Conservation (phyloP, 1,284 basidiomycete species). For the Puccinia novopanici region DNA sequence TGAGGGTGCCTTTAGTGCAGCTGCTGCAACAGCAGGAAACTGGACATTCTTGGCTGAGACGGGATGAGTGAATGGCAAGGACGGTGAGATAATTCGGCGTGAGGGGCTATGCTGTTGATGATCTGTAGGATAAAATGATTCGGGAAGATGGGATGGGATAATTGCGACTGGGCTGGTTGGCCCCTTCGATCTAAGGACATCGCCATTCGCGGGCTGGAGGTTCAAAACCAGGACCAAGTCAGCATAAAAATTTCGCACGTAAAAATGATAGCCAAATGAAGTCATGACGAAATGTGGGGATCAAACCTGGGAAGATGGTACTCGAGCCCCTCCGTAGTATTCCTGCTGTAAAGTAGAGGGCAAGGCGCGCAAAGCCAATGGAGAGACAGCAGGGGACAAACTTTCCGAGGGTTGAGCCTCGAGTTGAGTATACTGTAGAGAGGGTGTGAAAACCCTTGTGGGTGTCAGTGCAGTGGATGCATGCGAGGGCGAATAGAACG, state of each 20-base stretch:
- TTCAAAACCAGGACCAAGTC: neutral
- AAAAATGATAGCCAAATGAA: neutral
- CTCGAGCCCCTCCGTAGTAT: neutral
- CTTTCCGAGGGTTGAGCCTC: neutral
- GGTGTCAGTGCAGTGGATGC: neutral
- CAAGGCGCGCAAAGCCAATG: slow-evolving; percentile 21
- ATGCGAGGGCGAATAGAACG: slow-evolving; percentile 13
- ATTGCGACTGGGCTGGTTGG: slow-evolving; percentile 28
- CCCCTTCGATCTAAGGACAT: neutral
- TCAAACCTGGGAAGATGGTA: slow-evolving; percentile 2
- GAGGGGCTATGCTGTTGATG: neutral
- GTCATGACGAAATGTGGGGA: neutral
- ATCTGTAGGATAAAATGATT: slow-evolving; percentile 26
- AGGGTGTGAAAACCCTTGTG: slow-evolving; percentile 23
- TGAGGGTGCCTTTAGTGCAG: neutral
- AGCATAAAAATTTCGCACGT: neutral
- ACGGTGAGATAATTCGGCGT: slow-evolving; percentile 18
- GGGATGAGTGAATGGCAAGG: slow-evolving; percentile 26
- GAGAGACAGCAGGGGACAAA: neutral
- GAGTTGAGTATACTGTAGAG: slow-evolving; percentile 23
- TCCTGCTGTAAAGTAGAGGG: slow-evolving; percentile 19
- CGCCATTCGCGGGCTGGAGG: neutral
- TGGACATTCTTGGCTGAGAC: neutral
- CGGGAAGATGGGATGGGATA: slow-evolving; percentile 25
- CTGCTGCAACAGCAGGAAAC: slow-evolving; percentile 13